These are phyloP conservation scores for Dictyostelium capitatum DNA, from an alignment of 78 protist genomes.

Conservation along the genomic window DNA sequence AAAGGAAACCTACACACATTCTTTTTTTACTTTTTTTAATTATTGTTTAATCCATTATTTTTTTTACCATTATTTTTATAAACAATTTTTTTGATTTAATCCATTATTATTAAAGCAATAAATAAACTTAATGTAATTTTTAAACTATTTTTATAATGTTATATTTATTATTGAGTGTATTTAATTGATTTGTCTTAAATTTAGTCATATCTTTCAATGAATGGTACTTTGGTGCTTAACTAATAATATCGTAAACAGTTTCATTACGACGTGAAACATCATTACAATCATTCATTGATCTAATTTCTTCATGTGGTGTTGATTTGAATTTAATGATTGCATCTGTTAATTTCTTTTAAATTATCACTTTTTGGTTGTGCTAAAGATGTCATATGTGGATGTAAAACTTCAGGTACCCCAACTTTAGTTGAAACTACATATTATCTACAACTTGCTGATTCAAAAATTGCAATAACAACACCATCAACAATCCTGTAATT, in stretches of 20 bases:
- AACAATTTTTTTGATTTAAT: no score
- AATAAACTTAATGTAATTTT: no score
- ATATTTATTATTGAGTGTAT: no score
- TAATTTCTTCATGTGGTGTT: slow-evolving; percentile 33
- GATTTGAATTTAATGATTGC: slow-evolving; percentile 9
- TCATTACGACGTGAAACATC: slow-evolving; percentile 91
- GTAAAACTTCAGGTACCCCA: slow-evolving; percentile 98
- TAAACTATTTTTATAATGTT: no score
- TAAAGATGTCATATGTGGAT: slow-evolving; percentile 81
- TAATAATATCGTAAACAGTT: slow-evolving; percentile 59
- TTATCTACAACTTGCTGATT: slow-evolving; percentile 95
- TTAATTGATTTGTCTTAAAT: no score
- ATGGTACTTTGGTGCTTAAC: slow-evolving; percentile 50
- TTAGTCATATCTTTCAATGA: slow-evolving; percentile 71
- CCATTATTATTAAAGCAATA: no score
- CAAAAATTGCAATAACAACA: slow-evolving; percentile 98
- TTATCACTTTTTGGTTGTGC: slow-evolving; percentile 87
- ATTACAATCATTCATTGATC: slow-evolving; percentile 91
- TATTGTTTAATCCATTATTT: no score
- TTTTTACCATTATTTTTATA: no score
- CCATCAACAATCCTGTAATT: slow-evolving; percentile 98
- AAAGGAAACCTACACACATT: no score
- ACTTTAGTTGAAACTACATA: slow-evolving; percentile 94
- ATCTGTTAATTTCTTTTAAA: slow-evolving; percentile 17
- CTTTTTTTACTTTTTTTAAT: no score